Conservation (phyloP, 495 filamentous ascomycete genomes). For the Annulohypoxylon moriforme region DNA sequence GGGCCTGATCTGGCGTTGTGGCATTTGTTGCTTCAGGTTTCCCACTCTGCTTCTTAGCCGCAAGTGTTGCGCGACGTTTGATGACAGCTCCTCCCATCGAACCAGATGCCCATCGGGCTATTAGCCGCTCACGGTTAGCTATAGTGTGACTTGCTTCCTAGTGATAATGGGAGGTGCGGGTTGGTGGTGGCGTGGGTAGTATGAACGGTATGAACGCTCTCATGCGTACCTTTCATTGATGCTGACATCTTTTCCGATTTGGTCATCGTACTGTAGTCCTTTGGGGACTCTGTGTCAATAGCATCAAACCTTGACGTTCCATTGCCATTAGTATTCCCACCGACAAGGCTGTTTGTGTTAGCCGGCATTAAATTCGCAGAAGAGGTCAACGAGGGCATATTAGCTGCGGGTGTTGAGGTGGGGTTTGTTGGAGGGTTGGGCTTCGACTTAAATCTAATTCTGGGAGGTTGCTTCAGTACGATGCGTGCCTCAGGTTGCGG, state of each 20-base stretch:
- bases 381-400: constrained; percentile 34
- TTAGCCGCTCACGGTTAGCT: constrained; percentile 35
- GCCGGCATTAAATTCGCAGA: constrained; percentile 21
- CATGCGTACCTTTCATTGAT: constrained; percentile 60
- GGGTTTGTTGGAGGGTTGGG: constrained; percentile 15
- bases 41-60: constrained; percentile 56
- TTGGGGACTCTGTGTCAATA: constrained; percentile 42
- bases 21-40: constrained; percentile 6
- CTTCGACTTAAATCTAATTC: constrained; percentile 39
- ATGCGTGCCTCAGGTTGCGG: constrained; percentile 18
- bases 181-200: too few relatives aligned
- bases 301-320: constrained; percentile 20
- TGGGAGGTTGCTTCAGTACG: constrained; percentile 27
- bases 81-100: constrained; percentile 61
- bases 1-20: constrained; percentile 8
- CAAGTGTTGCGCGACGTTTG: constrained; percentile 62
- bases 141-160: background rate
- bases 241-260: constrained; percentile 65
- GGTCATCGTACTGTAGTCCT: constrained; percentile 62
- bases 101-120: constrained; percentile 62
- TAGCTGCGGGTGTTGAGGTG: constrained; percentile 28
- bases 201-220: background rate
- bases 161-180: background rate
- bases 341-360: constrained; percentile 10
- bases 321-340: constrained; percentile 3